Percentiles rank a stretch among this genome's conserved stretches.
Conservation (phyloP, 257 asterid genomes). For the Jaltomata sinuosa region DNA sequence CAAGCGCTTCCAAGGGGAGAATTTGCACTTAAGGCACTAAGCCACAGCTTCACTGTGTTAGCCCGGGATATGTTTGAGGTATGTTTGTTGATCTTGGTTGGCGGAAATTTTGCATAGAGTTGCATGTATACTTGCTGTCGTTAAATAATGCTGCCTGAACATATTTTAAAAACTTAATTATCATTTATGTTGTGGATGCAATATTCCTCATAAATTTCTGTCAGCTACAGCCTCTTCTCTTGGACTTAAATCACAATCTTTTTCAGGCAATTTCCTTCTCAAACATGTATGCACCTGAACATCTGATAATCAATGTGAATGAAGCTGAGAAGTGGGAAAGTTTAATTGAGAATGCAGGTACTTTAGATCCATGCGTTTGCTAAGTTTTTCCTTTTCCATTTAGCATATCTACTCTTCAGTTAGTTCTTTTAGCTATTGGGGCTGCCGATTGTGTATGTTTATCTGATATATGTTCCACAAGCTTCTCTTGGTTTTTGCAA, state of each 20-base stretch:
- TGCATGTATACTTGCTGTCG: not conserved
- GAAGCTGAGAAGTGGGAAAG: slow-evolving; percentile 98
- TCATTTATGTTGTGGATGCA: not conserved
- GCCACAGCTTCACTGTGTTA: slow-evolving; percentile 79
- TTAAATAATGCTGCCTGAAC: not conserved
- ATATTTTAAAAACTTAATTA: not conserved
- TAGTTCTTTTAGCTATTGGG: not conserved
- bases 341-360: slow-evolving; percentile 91
- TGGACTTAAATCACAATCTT: not conserved
- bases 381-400: not conserved
- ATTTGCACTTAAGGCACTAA: slow-evolving; percentile 75
- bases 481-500: not conserved
- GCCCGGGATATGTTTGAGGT: slow-evolving; percentile 95
- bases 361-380: not conserved
- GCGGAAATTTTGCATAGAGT: not conserved
- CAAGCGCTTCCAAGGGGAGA: slow-evolving; percentile 78
- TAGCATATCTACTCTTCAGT: not conserved
- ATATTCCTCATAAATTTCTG: not conserved
- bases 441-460: not conserved
- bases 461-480: not conserved
- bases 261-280: slow-evolving; percentile 81
- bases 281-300: slow-evolving; percentile 93
- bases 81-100: slow-evolving; percentile 2
- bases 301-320: slow-evolving; percentile 75
- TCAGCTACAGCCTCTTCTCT: not conserved